phyloP scores from a whole-genome alignment of 176 grass and related monocot genomes.

The Musa troglodytarum region DNA sequence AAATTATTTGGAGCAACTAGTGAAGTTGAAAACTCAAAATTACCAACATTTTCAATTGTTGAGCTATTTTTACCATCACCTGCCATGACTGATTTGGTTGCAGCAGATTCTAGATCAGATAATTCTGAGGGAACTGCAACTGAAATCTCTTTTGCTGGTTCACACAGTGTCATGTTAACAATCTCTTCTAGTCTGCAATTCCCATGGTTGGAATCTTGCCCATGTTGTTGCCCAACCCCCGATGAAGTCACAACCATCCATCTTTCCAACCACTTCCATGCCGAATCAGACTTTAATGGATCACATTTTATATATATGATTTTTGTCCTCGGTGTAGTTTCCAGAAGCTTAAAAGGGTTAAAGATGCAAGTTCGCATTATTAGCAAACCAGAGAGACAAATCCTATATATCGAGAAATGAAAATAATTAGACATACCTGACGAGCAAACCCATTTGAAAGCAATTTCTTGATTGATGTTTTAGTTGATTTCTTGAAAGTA shows the following conservation, averaged over 20 bases:
- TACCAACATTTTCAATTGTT: constrained; percentile 3
- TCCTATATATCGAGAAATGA: constrained; percentile 16
- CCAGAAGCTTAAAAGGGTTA: constrained; percentile 61
- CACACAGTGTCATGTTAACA: constrained; percentile 23
- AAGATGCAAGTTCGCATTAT: constrained; percentile 16
- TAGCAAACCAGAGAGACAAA: constrained; percentile 8
- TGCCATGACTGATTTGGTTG: neutral
- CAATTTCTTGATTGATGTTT: constrained; percentile 58
- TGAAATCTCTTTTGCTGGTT: constrained; percentile 17
- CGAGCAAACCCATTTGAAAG: constrained; percentile 67
- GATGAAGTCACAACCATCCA: constrained; percentile 51
- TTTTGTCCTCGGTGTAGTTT: constrained; percentile 45
- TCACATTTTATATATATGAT: constrained; percentile 68
- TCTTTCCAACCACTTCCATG: constrained; percentile 94
- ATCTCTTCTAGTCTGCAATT: constrained; percentile 23
- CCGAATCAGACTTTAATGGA: constrained; percentile 64
- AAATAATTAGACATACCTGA: constrained; percentile 43
- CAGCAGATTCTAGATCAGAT: constrained; percentile 32
- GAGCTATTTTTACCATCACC: neutral
- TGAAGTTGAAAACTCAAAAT: constrained; percentile 18
- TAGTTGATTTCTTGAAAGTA: constrained; percentile 28
- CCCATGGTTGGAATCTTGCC: neutral
- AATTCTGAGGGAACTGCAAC: constrained; percentile 17
- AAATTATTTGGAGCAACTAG: constrained; percentile 25
- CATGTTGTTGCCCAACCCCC: neutral